phyloP scores from a whole-genome alignment of 768 basidiomycete species.

The Pleurotus tuber-regium region DNA sequence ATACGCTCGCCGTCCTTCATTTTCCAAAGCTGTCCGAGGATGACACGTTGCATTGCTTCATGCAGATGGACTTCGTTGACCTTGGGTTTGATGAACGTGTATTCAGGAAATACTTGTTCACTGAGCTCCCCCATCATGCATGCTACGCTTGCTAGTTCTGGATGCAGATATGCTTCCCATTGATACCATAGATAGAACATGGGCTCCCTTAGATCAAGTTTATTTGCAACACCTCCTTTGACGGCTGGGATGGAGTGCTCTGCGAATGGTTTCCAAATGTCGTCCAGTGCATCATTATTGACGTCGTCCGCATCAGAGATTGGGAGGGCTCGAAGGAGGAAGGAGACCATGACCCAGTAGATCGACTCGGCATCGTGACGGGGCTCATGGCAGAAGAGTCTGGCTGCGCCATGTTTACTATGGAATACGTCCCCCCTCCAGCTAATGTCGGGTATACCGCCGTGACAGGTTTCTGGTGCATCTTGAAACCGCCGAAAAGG shows the following conservation, averaged over 20 bases:
- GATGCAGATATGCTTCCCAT: conserved; percentile 7
- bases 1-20: not conserved
- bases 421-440: not conserved
- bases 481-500: not conserved
- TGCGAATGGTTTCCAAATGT: not conserved
- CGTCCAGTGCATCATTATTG: not conserved
- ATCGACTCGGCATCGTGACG: conserved; percentile 9
- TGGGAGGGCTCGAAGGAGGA: conserved; percentile 1
- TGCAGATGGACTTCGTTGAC: not conserved
- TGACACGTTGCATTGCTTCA: conserved; percentile 9
- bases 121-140: not conserved
- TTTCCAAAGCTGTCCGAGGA: not conserved
- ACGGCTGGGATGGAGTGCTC: not conserved
- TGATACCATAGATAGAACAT: not conserved
- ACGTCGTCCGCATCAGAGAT: not conserved
- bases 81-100: not conserved
- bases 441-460: not conserved
- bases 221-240: not conserved
- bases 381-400: not conserved
- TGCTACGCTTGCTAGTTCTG: conserved; percentile 1
- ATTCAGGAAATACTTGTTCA: not conserved
- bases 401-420: no score
- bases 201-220: not conserved
- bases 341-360: conserved; percentile 1
- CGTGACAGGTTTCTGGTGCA: not conserved